Percentiles rank a stretch among this genome's conserved stretches.
Conservation (phyloP, 495 filamentous ascomycete genomes). For the Penicillium pulvis region DNA sequence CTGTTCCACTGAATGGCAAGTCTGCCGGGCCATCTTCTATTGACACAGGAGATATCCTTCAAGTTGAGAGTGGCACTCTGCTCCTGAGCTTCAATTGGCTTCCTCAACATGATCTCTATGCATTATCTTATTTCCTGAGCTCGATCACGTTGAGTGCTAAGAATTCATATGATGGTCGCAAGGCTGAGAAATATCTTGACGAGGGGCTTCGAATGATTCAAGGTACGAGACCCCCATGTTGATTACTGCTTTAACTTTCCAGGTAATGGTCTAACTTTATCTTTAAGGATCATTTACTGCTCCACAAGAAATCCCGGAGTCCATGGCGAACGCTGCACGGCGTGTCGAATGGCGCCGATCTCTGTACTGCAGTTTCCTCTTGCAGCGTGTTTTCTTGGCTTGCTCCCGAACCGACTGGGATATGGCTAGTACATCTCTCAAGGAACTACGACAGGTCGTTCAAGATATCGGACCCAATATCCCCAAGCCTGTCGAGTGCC, state of each 20-base stretch:
- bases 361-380: constrained; percentile 57
- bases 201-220: constrained; percentile 63
- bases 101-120: constrained; percentile 65
- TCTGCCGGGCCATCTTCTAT: constrained; percentile 49
- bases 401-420: constrained; percentile 66
- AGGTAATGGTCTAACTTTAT: not conserved
- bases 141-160: constrained; percentile 68
- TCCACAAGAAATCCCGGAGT: constrained; percentile 46
- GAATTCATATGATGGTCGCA: constrained; percentile 63
- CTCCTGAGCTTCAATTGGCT: constrained; percentile 64
- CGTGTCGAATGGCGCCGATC: constrained; percentile 54
- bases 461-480: constrained; percentile 38
- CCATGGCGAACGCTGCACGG: constrained; percentile 46
- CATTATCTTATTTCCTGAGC: constrained; percentile 72
- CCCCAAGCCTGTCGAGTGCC: constrained; percentile 44
- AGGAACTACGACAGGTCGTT: constrained; percentile 40
- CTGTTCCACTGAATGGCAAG: constrained; percentile 66
- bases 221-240: constrained; percentile 37
- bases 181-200: constrained; percentile 65
- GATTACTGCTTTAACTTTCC: not conserved
- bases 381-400: constrained; percentile 62
- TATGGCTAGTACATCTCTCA: constrained; percentile 47
- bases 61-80: constrained; percentile 46
- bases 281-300: constrained; percentile 40
- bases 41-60: constrained; percentile 48